Base-by-base conservation (phyloP, 148 eudicot genomes). In the Simmondsia chinensis region DNA sequence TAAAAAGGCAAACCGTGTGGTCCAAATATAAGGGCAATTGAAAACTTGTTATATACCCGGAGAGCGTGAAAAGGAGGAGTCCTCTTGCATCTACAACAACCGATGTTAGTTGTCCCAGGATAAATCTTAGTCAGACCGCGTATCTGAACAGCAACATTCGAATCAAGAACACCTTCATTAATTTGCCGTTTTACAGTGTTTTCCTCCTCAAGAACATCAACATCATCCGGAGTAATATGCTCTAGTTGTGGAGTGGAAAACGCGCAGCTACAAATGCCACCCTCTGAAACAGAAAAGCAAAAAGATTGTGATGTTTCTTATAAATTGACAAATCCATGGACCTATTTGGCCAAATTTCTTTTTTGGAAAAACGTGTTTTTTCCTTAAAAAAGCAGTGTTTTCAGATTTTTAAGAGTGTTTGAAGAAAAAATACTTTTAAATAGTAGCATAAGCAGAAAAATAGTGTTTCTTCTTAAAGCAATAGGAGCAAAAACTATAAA, bases 201-300 rank as follows among this genome's bases (percentile, higher is more conserved):
- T 72, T 91, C 99, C 71, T 91, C 99, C 61, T 73, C 65, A 49
- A 56, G 75, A 11, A 91, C 99, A 60, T 85, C 95, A 54, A 70
- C 83, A 30, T 91, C 99, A 48, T 85, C 94, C 50, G 94, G 83
- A 22, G 67, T 57, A 24, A 51, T 33, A 45, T 75, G 39, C 47
- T 64, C 63, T 71, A 43, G 55, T 17, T 34, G 72, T 12, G 85
- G 80, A 41, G 62, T 57, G 28, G 85, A 63, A 20, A 69, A 39
- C 24, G 43, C 55, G 74, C 96, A 87, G 48, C 86, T 73, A 71
- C 89, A 87, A 7, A 83, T 57, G 45, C 95, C 74, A 33, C 94
- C 93, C 75, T 64, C 69, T 64, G 40, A 49, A 19, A 63, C 32
- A 46, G 23, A 15, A 28, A 44, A 14, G 33, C 22, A 34, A 37